phyloP scores from a whole-genome alignment of 2,329 filamentous ascomycete species.

The Cryphonectria nitschkei region DNA sequence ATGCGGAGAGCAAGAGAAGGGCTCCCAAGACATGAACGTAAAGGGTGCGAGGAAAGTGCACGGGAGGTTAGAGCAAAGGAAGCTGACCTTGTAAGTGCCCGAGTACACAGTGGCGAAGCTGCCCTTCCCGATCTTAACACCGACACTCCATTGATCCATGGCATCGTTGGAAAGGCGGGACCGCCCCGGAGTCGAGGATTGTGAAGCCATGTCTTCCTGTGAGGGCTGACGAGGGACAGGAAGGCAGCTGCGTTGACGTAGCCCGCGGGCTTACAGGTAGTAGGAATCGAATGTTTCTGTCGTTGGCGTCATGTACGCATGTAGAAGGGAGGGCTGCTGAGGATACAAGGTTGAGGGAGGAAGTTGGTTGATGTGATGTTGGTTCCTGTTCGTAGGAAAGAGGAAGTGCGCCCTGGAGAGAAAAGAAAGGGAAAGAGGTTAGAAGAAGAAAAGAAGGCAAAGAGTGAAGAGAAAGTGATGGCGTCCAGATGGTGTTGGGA shows the following conservation, averaged over 20 bases:
- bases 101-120: slow-evolving; percentile 97
- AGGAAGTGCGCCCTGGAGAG: slow-evolving; percentile 28
- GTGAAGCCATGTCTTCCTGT: slow-evolving; percentile 38
- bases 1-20: neutral
- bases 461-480: slow-evolving; percentile 11
- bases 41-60: neutral
- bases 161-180: slow-evolving; percentile 39
- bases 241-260: slow-evolving; percentile 32
- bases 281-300: slow-evolving; percentile 35
- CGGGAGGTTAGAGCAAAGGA: slow-evolving; percentile 22
- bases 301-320: slow-evolving; percentile 39
- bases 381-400: slow-evolving; percentile 32
- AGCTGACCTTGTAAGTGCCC: slow-evolving; percentile 78
- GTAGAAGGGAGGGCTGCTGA: slow-evolving; percentile 23
- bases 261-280: slow-evolving; percentile 39
- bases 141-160: slow-evolving; percentile 78
- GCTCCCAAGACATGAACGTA: neutral
- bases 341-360: slow-evolving; percentile 29
- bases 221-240: slow-evolving; percentile 34
- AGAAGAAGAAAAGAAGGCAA: slow-evolving; percentile 1
- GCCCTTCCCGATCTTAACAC: slow-evolving; percentile 92
- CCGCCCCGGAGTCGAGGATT: slow-evolving; percentile 35
- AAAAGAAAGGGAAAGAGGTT: neutral
- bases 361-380: slow-evolving; percentile 12
- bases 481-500: slow-evolving; percentile 21